Base-by-base conservation (phyloP, 306 rosid genomes). In the Carpinus viminea region DNA sequence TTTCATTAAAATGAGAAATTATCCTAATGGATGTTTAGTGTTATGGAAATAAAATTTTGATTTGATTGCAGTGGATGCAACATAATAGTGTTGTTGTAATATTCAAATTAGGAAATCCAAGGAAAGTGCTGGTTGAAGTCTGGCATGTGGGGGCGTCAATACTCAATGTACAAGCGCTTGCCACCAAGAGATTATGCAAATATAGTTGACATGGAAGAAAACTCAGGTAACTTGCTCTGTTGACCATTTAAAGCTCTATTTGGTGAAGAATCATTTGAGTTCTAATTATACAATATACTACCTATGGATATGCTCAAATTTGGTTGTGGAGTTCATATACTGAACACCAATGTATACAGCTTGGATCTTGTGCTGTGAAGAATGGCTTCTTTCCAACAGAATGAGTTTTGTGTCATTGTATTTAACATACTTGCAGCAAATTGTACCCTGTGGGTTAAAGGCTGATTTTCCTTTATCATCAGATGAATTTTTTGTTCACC, bases 91-190 rank as follows among this genome's bases (percentile, higher is more conserved):
- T 20, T 31, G 65, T 53, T 18, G 41, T 71, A 56, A 84, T 77
- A 47, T 73, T 78, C 34, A 48, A 51, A 57, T 69, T 18, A 75
- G 88, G 70, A 76, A 47, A 76, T 64, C 68, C 55, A 64, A 72
- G 84, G 68, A 73, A 65, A 69, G 75, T 83, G 73, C 53, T 51
- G 68, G 83, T 86, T 68, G 65, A 73, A 43, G 71, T 74, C 76
- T 78, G 88, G 87, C 79, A 92, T 91, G 98, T 83, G 86, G 92
- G 92, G 81, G n/a, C 88, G 81, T 69, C 85, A 86, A 70, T 89
- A 85, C 61, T 85, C 88, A 0, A 88, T 88, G 87, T 95, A 91
- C 89, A 95, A 95, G 78, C 97, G 98, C n/a, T 65, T 82, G 56
- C 83, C 96, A 9, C 78, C 88, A 5, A 92, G 88, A 81, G 97